A percentile compares a stretch with the other conserved stretches of the same genome.
Conservation (phyloP, 2,329 filamentous ascomycete species). For the Blumeriella jaapii region DNA sequence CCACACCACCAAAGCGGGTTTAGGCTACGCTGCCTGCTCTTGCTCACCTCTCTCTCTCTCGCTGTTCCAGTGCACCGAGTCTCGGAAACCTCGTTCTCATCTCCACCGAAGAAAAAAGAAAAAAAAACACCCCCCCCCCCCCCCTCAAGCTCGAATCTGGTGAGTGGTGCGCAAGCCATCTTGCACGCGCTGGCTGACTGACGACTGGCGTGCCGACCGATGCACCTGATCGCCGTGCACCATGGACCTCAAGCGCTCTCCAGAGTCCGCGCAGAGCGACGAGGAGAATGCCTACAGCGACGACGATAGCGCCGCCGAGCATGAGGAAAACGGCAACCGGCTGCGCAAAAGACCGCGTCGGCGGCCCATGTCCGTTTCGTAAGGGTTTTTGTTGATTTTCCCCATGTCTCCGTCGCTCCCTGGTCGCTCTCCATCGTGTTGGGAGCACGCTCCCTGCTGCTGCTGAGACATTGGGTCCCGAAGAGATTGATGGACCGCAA, state of each 20-base stretch:
- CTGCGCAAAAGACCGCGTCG: constrained; percentile 37
- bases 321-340: constrained; percentile 25
- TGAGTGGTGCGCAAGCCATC: too few relatives aligned
- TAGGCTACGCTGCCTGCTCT: background rate
- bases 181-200: too few relatives aligned
- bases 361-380: constrained; percentile 39
- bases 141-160: constrained; percentile 6
- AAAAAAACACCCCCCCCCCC: constrained; percentile 7
- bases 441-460: constrained; percentile 9
- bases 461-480: constrained; percentile 10
- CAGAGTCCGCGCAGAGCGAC: constrained; percentile 22
- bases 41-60: constrained; percentile 7
- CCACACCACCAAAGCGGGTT: background rate
- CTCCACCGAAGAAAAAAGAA: constrained; percentile 20
- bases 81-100: constrained; percentile 13
- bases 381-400: too few relatives aligned
- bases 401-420: constrained; percentile 23
- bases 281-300: constrained; percentile 25
- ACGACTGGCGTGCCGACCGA: too few relatives aligned
- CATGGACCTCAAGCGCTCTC: constrained; percentile 26
- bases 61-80: constrained; percentile 12
- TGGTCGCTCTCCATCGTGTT: constrained; percentile 12
- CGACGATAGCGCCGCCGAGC: constrained; percentile 18
- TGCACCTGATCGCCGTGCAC: constrained; percentile 6
- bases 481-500: constrained; percentile 9